These are phyloP conservation scores for Cyclospora cayetanensis DNA, from an alignment of 169 alveolate species.

Conservation along the genomic window DNA sequence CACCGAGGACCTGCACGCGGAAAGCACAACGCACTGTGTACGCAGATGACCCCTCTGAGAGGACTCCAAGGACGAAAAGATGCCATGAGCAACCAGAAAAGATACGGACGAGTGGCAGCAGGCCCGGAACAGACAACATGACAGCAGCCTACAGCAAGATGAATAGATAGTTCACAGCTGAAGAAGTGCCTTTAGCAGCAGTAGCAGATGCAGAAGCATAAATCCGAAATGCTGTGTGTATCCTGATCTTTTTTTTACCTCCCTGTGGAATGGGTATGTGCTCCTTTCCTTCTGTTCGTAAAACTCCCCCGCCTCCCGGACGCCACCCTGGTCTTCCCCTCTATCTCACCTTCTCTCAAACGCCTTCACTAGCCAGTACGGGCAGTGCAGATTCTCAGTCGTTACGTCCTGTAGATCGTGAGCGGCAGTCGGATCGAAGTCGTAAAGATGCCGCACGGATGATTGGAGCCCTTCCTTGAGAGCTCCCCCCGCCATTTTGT, in stretches of 20 bases:
- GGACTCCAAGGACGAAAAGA: no score
- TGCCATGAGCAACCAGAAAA: no score
- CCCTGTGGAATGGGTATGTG: background rate
- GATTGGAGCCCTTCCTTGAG: background rate
- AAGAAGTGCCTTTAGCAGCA: background rate
- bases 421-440: constrained; percentile 39
- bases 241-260: background rate
- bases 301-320: no score
- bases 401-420: background rate
- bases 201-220: background rate
- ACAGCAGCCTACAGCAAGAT: background rate
- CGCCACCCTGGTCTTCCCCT: background rate
- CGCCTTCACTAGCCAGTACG: constrained; percentile 32
- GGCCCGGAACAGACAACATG: background rate
- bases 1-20: no score
- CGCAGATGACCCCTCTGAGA: no score
- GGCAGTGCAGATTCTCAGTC: background rate
- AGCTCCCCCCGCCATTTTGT: constrained; percentile 38
- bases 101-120: no score
- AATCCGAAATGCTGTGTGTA: background rate
- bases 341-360: constrained; percentile 11
- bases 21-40: no score
- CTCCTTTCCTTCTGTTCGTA: background rate
- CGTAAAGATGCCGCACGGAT: constrained; percentile 4
- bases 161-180: background rate